Evolutionary conservation across 305 asterid species (phyloP), one percentile per base, ranked within the genome.

Genomic region (Plantago coronopus): DNA sequence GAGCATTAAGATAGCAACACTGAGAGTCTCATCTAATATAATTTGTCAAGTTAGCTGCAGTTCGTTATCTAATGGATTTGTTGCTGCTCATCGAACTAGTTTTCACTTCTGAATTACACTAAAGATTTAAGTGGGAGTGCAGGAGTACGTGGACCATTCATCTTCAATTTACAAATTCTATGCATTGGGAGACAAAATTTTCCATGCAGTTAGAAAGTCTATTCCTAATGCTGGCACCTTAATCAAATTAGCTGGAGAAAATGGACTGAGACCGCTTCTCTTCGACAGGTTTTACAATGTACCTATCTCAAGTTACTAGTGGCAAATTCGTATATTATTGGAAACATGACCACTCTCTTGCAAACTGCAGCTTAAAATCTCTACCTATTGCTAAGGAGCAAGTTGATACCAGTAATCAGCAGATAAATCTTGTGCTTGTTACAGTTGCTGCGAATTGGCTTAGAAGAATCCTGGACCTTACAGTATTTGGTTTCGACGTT

Each of bases 111-210:
- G 47, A 70, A 43, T 19, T 68, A 11, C 57, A 66, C 23, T 61
- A 31, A 54, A 34, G 37, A 42, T 61, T 47, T 34, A 62, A 68
- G 57, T 67, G 72, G 54, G 49, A 66, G 54, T 79, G 82, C 94
- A 87, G 97, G 99, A 93, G 74, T 93, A 87, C 62, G 95, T 93
- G 63, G 93, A 93, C 58, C 99, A 93, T 79, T 89, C 97, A 34
- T 85, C 97, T 68, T 48, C 82, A 72, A 63, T 93, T 67, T 85
- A 78, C 79, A 93, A 89, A 78, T 89, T 89, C 78, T 93, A 93
- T 59, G 88, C 86, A 64, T 73, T 93, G 87, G 97, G 96, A 57
- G 71, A 76, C 68, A 82, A 83, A 77, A 65, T 84, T 27, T 89
- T 80, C 70, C 72, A 85, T 64, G 90, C 96, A 45, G 78, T 89